Conservation (phyloP, 306 rosid genomes). For the Aeschynomene evenia region DNA sequence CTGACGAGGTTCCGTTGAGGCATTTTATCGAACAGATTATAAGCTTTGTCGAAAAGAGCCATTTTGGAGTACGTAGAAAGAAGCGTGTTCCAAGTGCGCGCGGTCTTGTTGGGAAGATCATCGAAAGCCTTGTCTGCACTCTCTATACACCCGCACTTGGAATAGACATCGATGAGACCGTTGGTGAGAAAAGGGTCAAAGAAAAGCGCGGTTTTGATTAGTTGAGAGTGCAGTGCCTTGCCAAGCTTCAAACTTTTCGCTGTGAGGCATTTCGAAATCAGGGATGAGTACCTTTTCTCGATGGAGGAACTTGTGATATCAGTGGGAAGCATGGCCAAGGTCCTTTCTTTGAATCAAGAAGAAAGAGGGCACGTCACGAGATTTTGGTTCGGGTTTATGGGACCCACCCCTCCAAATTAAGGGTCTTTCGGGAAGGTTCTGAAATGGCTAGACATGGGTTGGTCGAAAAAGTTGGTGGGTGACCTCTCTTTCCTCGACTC, state of each 20-base stretch:
- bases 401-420: conserved; percentile 22
- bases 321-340: conserved; percentile 24
- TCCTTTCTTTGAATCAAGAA: neutral
- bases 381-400: neutral
- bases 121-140: conserved; percentile 43
- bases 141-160: conserved; percentile 46
- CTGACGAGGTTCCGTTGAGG: conserved; percentile 51
- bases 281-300: conserved; percentile 37
- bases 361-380: neutral
- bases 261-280: conserved; percentile 42
- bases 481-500: conserved; percentile 45
- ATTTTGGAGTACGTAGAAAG: conserved; percentile 34
- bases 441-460: conserved; percentile 46
- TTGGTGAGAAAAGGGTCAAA: conserved; percentile 43
- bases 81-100: conserved; percentile 61
- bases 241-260: conserved; percentile 43
- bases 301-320: conserved; percentile 4
- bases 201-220: conserved; percentile 54
- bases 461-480: conserved; percentile 34
- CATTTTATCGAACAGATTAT: conserved; percentile 45
- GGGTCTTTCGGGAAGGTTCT: conserved; percentile 16
- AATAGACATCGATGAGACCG: conserved; percentile 53
- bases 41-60: conserved; percentile 37
- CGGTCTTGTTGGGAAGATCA: conserved; percentile 47
- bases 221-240: conserved; percentile 46